phyloP scores from a whole-genome alignment of 2,329 filamentous ascomycete species.

The Clonostachys rosea region DNA sequence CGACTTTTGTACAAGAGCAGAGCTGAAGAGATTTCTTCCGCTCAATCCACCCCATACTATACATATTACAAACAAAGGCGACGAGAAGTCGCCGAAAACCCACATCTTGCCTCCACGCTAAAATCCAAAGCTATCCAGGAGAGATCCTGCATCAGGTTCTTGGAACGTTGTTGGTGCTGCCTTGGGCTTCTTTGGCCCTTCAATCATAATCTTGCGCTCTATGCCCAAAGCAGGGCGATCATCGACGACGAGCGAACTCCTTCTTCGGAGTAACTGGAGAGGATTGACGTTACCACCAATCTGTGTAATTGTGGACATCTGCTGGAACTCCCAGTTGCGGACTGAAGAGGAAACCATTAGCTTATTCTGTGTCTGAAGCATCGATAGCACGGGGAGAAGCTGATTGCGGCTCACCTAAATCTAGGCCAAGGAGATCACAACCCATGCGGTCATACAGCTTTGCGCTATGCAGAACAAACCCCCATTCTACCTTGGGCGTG shows the following conservation, averaged over 20 bases:
- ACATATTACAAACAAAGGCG: too few relatives aligned
- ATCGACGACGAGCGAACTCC: conserved; percentile 75
- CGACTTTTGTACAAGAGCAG: not conserved
- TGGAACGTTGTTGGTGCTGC: conserved; percentile 75
- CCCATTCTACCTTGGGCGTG: conserved; percentile 75
- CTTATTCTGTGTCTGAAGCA: not conserved
- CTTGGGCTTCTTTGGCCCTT: conserved; percentile 34
- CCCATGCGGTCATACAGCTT: conserved; percentile 86
- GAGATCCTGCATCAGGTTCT: conserved; percentile 84
- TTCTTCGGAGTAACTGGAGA: conserved; percentile 61
- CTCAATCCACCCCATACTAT: too few relatives aligned
- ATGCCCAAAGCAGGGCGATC: conserved; percentile 53
- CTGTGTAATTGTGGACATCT: conserved; percentile 24
- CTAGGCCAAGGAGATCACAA: conserved; percentile 83
- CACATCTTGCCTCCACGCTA: conserved; percentile 26
- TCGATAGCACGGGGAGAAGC: not conserved
- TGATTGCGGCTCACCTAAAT: conserved; percentile 56
- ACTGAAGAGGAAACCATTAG: conserved; percentile 38
- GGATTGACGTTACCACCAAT: conserved; percentile 54
- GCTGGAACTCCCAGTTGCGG: conserved; percentile 76
- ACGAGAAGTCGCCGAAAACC: not conserved
- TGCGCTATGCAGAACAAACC: conserved; percentile 83
- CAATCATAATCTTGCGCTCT: conserved; percentile 34
- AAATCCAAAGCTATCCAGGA: conserved; percentile 93
- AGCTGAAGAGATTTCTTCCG: not conserved